phyloP scores from a whole-genome alignment of 257 asterid genomes.

The Solanum rostratum region DNA sequence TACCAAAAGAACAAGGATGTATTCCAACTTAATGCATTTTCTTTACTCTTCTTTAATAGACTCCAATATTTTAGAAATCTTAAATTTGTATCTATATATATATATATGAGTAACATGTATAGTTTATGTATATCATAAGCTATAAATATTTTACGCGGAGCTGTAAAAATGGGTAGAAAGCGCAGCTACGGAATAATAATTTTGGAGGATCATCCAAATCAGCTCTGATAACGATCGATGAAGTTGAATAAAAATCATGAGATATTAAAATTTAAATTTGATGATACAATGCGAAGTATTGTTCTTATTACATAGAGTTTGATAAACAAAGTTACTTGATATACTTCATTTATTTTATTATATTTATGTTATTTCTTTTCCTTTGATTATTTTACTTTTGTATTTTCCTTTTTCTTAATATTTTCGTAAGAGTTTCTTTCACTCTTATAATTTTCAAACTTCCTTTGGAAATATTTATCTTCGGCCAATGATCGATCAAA shows the following conservation, averaged over 20 bases:
- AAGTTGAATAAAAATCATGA: neutral
- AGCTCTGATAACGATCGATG: neutral
- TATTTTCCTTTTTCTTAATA: neutral
- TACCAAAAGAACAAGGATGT: no score
- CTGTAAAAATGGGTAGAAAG: no score
- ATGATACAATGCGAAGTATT: neutral
- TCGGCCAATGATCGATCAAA: rapidly evolving
- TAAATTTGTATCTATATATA: no score
- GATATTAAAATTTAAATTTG: neutral
- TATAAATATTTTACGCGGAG: neutral
- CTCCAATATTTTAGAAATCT: no score
- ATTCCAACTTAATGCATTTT: no score
- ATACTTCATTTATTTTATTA: neutral
- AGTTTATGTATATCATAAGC: no score
- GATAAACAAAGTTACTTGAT: neutral
- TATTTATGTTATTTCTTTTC: neutral
- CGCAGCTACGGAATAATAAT: neutral
- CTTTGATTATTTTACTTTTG: neutral
- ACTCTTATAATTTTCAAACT: neutral
- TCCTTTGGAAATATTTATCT: neutral
- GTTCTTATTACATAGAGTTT: neutral
- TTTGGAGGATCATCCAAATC: neutral
- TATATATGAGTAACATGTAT: no score
- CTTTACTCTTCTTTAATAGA: no score
- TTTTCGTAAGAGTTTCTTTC: neutral